Evolutionary conservation across 2,329 filamentous ascomycete species (phyloP).

Genomic region (Pyrenophora teres): DNA sequence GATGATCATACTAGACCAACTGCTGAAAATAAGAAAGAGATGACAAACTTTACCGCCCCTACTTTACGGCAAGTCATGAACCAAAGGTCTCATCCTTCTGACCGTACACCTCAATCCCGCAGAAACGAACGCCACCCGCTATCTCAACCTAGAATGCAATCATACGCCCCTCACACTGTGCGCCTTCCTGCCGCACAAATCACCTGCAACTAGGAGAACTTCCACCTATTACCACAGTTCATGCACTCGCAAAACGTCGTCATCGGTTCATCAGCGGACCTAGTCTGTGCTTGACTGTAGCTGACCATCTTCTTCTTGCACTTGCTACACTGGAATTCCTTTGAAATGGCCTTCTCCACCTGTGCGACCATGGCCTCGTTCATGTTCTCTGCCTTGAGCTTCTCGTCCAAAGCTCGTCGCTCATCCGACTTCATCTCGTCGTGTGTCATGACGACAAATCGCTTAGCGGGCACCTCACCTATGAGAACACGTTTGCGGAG

Average conservation of each 20-base stretch:
- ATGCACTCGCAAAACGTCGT: slow-evolving; percentile 62
- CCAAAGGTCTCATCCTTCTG: too few relatives aligned
- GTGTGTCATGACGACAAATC: slow-evolving; percentile 84
- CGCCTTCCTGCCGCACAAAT: too few relatives aligned
- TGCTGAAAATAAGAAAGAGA: too few relatives aligned
- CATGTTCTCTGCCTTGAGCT: slow-evolving; percentile 90
- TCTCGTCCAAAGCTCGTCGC: slow-evolving; percentile 74
- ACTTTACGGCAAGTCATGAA: too few relatives aligned
- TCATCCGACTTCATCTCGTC: slow-evolving; percentile 90
- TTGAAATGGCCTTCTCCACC: slow-evolving; percentile 87
- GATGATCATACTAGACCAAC: too few relatives aligned
- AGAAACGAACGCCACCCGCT: too few relatives aligned
- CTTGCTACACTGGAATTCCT: slow-evolving; percentile 85
- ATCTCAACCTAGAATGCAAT: too few relatives aligned
- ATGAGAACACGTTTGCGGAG: slow-evolving; percentile 76
- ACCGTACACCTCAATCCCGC: too few relatives aligned
- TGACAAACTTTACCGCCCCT: too few relatives aligned
- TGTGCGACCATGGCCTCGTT: slow-evolving; percentile 94
- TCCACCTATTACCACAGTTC: slow-evolving; percentile 58
- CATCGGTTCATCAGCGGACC: slow-evolving; percentile 89
- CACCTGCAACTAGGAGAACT: slow-evolving; percentile 41
- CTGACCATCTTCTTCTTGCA: slow-evolving; percentile 93
- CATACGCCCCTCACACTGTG: too few relatives aligned
- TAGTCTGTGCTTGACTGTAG: slow-evolving; percentile 94
- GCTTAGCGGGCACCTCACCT: slow-evolving; percentile 71